Base-by-base conservation (phyloP, 768 basidiomycete species). In the Suillus subalutaceus region DNA sequence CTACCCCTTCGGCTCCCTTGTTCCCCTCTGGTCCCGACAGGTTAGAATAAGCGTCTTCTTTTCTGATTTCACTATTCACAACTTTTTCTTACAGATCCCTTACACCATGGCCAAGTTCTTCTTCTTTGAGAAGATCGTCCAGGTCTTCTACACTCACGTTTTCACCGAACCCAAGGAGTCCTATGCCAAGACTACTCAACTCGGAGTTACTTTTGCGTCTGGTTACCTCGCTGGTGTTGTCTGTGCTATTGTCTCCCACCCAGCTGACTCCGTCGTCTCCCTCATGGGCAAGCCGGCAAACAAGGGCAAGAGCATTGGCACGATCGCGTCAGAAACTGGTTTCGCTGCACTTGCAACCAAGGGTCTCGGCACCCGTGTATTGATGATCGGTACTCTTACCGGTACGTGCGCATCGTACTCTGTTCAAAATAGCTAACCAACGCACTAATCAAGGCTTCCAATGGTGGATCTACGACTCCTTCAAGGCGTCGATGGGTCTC, bases 101-200 rank as follows among this genome's bases (percentile, higher is more conserved):
- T 97, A 97, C 85, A 97, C 96, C 73, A 96, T 97, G 95, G 95
- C 95, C 84, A 97, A 97, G 82, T 97, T 97, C 88, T 96, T 89
- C 88, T 94, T 93, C 87, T 96, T 91, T 79, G 94, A 96, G 79
- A 90, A 90, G 85, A 91, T 92, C 71, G 93, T 92, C 76, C 84
- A 88, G 74, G 77, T 92, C 72, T 96, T 96, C 84, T 94, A 94
- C 80, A 93, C 91, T 71, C 87, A 90, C 76, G 91, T 94, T 78
- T 90, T 96, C 82, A 86, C 90, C 48, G 80, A 83, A 65, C 90
- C 92, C 73, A 94, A 93, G 79, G 87, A 90, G 16, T 82, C 86
- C 16, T 93, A 94, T 79, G 79, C 86, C 81, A 90, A 94, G 83
- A 78, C 85, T 70, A 96, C 90, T 56, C 93, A 96, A 76, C 93